These are phyloP conservation scores for Fusarium coffeatum DNA, from an alignment of 2,329 filamentous ascomycete species.

Conservation along the genomic window DNA sequence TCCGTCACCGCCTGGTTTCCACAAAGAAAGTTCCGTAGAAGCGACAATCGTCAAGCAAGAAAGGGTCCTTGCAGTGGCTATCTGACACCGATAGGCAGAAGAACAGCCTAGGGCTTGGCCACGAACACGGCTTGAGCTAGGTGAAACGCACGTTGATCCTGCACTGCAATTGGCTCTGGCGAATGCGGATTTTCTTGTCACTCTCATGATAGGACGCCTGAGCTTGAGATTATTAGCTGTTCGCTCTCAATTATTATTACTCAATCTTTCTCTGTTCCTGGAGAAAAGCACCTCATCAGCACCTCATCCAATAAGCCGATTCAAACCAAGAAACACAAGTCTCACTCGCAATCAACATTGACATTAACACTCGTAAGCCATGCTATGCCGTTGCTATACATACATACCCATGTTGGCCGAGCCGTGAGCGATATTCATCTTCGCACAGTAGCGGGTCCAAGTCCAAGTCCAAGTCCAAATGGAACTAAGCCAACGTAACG, in stretches of 20 bases:
- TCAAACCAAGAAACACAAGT: slow-evolving; percentile 19
- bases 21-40: slow-evolving; percentile 32
- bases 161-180: slow-evolving; percentile 17
- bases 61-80: slow-evolving; percentile 16
- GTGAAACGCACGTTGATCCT: slow-evolving; percentile 26
- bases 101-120: slow-evolving; percentile 25
- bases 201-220: slow-evolving; percentile 13
- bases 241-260: neutral
- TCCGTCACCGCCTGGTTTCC: slow-evolving; percentile 25
- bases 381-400: neutral
- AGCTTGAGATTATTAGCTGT: neutral
- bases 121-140: slow-evolving; percentile 17
- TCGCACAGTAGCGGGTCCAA: slow-evolving; percentile 32
- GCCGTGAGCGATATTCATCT: slow-evolving; percentile 26
- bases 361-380: neutral
- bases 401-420: slow-evolving; percentile 23
- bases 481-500: neutral
- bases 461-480: neutral
- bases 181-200: slow-evolving; percentile 1
- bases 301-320: slow-evolving; percentile 4
- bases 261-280: neutral
- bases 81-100: slow-evolving; percentile 21
- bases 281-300: neutral
- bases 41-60: slow-evolving; percentile 17
- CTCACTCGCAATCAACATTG: neutral